Evolutionary conservation across 1,284 basidiomycete genomes (phyloP).

Genomic region (Rhodotorula sp.): DNA sequence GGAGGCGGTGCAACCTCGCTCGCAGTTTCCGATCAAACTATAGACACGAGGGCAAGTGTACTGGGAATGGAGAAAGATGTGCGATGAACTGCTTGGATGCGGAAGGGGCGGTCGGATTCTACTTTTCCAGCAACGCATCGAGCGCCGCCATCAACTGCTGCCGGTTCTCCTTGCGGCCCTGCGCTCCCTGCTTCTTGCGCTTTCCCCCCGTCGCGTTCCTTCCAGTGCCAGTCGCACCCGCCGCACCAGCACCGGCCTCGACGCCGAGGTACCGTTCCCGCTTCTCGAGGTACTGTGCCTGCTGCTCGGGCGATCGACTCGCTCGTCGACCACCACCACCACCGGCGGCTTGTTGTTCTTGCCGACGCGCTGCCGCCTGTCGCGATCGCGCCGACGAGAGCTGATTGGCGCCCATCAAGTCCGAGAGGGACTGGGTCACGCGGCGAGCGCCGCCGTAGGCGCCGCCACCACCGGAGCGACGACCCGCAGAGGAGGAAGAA

Average conservation of each 20-base stretch:
- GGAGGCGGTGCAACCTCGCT: too few relatives aligned
- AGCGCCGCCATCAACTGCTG: constrained; percentile 8
- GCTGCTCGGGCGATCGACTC: constrained; percentile 9
- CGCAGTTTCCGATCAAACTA: too few relatives aligned
- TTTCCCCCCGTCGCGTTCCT: neutral
- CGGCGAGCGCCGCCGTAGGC: neutral
- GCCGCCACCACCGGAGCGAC: neutral
- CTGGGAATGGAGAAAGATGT: neutral
- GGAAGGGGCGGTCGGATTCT: neutral
- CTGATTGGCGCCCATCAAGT: neutral
- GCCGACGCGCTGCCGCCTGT: neutral
- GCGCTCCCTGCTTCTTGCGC: constrained; percentile 3
- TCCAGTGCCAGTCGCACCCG: neutral
- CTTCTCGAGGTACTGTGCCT: constrained; percentile 9
- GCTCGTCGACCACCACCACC: neutral
- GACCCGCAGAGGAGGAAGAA: neutral
- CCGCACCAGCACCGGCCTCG: neutral
- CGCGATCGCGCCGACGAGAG: neutral
- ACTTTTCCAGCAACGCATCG: constrained; percentile 6
- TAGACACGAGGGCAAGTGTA: too few relatives aligned
- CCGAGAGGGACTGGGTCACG: neutral
- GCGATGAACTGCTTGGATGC: neutral
- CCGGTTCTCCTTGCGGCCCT: neutral
- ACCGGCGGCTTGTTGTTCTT: neutral
- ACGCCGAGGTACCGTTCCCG: constrained; percentile 3